Conservation (phyloP, 805 yeast genomes). For the Candida ponderosae region DNA sequence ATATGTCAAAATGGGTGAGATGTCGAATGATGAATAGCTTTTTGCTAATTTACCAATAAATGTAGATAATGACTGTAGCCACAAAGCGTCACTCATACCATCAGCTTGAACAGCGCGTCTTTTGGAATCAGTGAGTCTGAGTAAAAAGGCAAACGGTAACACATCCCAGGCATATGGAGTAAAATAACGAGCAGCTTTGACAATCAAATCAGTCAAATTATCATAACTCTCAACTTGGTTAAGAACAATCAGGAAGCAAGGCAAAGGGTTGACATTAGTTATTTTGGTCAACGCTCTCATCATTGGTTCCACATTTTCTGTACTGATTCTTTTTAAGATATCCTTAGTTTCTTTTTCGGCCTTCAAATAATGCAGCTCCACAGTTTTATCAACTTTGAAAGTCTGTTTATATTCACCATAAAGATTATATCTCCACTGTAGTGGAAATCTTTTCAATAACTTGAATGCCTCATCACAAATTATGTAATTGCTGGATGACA, state of each 20-base stretch:
- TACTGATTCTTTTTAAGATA: slow-evolving; percentile 71
- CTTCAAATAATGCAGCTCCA: slow-evolving; percentile 51
- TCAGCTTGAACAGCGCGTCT: slow-evolving; percentile 63
- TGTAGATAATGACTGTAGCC: slow-evolving; percentile 78
- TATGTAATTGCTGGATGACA: slow-evolving; percentile 19
- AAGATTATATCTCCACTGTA: slow-evolving; percentile 61
- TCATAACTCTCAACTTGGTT: slow-evolving; percentile 89
- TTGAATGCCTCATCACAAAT: slow-evolving; percentile 46
- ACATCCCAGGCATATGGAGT: slow-evolving; percentile 81
- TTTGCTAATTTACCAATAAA: slow-evolving; percentile 69
- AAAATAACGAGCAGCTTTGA: slow-evolving; percentile 70
- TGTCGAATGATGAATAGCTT: slow-evolving; percentile 46
- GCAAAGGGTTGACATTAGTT: slow-evolving; percentile 70
- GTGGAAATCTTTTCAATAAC: slow-evolving; percentile 44
- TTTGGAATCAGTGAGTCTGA: slow-evolving; percentile 55
- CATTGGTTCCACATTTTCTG: slow-evolving; percentile 66
- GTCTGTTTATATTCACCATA: slow-evolving; percentile 71
- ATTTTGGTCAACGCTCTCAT: slow-evolving; percentile 67
- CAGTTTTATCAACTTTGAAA: slow-evolving; percentile 44
- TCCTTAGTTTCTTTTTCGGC: slow-evolving; percentile 78
- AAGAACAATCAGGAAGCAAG: slow-evolving; percentile 62
- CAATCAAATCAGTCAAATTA: slow-evolving; percentile 71
- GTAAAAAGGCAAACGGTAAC: slow-evolving; percentile 62
- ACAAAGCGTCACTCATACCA: slow-evolving; percentile 72
- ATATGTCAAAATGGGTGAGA: slow-evolving; percentile 53